Conservation (phyloP, 179 eudicot genomes). For the Drosera spatulata region DNA sequence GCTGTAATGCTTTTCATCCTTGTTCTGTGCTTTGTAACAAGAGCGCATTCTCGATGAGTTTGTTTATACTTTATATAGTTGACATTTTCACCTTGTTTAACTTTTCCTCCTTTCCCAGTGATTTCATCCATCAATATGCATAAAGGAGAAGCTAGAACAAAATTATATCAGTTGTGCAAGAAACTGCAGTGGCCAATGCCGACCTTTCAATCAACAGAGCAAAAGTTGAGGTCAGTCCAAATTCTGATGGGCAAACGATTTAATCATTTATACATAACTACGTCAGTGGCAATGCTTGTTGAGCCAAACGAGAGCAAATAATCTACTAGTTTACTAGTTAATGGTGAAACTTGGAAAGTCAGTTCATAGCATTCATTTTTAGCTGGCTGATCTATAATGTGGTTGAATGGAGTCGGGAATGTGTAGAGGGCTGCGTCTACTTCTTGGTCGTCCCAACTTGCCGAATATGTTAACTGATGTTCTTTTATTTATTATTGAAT, state of each 20-base stretch:
- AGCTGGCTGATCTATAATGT: too few relatives aligned
- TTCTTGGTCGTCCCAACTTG: neutral
- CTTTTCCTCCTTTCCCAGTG: constrained; percentile 15
- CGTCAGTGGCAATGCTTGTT: neutral
- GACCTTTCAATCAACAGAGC: constrained; percentile 36
- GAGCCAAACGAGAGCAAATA: too few relatives aligned
- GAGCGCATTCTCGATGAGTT: neutral
- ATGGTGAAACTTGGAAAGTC: too few relatives aligned
- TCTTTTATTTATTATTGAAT: neutral
- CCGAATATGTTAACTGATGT: neutral
- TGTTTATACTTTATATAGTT: neutral
- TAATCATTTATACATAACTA: neutral
- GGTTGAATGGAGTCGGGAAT: neutral
- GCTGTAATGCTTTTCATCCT: neutral
- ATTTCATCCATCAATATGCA: constrained; percentile 40
- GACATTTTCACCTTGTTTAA: neutral
- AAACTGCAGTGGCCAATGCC: constrained; percentile 87
- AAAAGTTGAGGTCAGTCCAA: constrained; percentile 45
- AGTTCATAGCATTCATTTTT: too few relatives aligned
- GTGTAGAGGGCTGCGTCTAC: neutral
- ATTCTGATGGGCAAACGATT: neutral
- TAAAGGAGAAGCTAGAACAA: constrained; percentile 73
- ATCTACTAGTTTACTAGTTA: too few relatives aligned
- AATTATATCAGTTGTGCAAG: constrained; percentile 62
- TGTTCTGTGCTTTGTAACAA: neutral